Percentiles rank a stretch among this genome's conserved stretches.
Evolutionary conservation across 192 early-diverging fungal genomes (phyloP).

Genomic region (Allomyces arbusculus): DNA sequence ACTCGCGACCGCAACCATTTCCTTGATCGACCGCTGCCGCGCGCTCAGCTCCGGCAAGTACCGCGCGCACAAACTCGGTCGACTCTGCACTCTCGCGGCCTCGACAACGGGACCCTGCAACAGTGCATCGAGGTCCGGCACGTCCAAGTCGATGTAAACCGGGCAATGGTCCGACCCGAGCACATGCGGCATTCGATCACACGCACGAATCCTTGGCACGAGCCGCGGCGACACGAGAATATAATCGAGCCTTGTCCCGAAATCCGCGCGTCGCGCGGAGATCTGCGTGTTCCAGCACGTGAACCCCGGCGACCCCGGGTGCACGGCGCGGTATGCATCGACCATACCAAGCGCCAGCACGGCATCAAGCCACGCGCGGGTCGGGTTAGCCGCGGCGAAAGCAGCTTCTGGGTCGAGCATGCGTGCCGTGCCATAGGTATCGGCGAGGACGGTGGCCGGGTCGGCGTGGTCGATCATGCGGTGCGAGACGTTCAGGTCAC

Average conservation of each 20-base stretch:
- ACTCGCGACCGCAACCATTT: neutral
- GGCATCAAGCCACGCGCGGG: conserved; percentile 42
- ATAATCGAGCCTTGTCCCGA: conserved; percentile 57
- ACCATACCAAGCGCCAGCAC: conserved; percentile 36
- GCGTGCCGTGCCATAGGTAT: conserved; percentile 9
- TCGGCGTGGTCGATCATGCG: conserved; percentile 51
- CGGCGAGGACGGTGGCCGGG: conserved; percentile 10
- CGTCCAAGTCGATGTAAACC: conserved; percentile 21
- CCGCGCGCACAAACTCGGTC: conserved; percentile 24
- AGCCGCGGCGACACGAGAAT: conserved; percentile 32
- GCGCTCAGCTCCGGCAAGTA: conserved; percentile 35
- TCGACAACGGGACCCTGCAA: conserved; percentile 4
- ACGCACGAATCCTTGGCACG: conserved; percentile 31
- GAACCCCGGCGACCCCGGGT: conserved; percentile 24
- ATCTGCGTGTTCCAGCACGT: conserved; percentile 18
- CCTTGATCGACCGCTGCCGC: conserved; percentile 30
- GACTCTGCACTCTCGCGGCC: conserved; percentile 6
- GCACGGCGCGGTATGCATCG: conserved; percentile 43
- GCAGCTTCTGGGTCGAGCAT: conserved; percentile 27
- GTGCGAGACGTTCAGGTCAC: conserved; percentile 48
- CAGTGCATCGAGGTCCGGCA: conserved; percentile 2
- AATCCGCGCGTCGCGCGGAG: conserved; percentile 8
- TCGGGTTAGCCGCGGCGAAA: conserved; percentile 30
- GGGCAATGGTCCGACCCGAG: conserved; percentile 71
- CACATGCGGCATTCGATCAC: conserved; percentile 32